phyloP scores from a whole-genome alignment of 805 yeast genomes.

The Saturnispora kantuleensis region DNA sequence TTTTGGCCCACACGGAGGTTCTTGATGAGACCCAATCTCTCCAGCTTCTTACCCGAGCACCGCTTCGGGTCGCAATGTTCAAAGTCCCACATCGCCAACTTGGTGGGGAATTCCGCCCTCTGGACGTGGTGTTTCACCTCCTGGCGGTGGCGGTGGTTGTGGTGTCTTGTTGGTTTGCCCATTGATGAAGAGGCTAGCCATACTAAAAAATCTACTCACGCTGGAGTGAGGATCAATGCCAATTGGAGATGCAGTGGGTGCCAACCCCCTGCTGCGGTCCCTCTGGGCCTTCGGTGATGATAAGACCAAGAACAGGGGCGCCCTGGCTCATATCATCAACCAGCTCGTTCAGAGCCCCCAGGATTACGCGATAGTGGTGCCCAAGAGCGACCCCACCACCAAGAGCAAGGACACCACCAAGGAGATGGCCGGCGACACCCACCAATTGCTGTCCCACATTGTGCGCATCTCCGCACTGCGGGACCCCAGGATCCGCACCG shows the following conservation, averaged over 20 bases:
- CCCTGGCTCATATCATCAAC: slow-evolving; percentile 24
- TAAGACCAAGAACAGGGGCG: background rate
- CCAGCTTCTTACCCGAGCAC: slow-evolving; percentile 91
- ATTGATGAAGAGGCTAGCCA: slow-evolving; percentile 21
- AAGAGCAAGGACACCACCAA: slow-evolving; percentile 28
- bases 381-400: slow-evolving; percentile 33
- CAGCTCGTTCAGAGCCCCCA: slow-evolving; percentile 35
- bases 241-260: background rate
- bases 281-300: background rate
- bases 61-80: slow-evolving; percentile 98
- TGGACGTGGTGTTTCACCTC: slow-evolving; percentile 20
- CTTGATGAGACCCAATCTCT: slow-evolving; percentile 74
- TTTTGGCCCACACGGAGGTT: slow-evolving; percentile 85
- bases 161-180: slow-evolving; percentile 42
- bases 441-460: slow-evolving; percentile 56
- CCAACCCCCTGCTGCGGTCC: background rate
- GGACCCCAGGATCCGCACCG: slow-evolving; percentile 11
- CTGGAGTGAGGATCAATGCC: background rate
- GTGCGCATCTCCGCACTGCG: slow-evolving; percentile 27
- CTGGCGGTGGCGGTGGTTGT: slow-evolving; percentile 34
- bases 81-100: slow-evolving; percentile 97
- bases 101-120: slow-evolving; percentile 54
- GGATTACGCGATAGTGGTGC: slow-evolving; percentile 54
- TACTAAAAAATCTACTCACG: background rate
- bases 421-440: slow-evolving; percentile 49